Percentiles rank a stretch among this genome's conserved stretches.
Conservation (phyloP, 805 yeast species). For the Kluyveromyces aestuarii region DNA sequence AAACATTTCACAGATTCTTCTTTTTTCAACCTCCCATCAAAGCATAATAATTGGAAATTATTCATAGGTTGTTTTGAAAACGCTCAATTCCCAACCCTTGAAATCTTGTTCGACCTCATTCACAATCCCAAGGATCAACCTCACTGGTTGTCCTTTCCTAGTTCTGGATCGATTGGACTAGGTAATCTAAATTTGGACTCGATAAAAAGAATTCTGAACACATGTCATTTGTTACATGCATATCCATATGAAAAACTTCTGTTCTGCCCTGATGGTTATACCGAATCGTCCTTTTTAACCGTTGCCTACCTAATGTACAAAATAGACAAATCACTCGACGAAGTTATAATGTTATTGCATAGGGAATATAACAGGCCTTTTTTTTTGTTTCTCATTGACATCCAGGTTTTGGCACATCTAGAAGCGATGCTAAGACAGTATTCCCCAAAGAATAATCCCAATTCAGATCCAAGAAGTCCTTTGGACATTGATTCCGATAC, state of each 20-base stretch:
- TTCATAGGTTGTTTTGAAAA: conserved; percentile 54
- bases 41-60: conserved; percentile 39
- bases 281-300: conserved; percentile 75
- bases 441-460: conserved; percentile 40
- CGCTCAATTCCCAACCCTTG: conserved; percentile 41
- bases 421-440: conserved; percentile 50
- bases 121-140: conserved; percentile 1
- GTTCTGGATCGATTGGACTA: conserved; percentile 74
- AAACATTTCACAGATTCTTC: conserved; percentile 14
- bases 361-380: conserved; percentile 62
- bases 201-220: conserved; percentile 60
- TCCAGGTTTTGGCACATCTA: conserved; percentile 51
- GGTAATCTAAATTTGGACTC: conserved; percentile 63
- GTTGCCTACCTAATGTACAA: conserved; percentile 66
- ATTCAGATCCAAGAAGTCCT: conserved; percentile 6
- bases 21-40: conserved; percentile 41
- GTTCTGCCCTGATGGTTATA: conserved; percentile 85
- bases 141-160: conserved; percentile 54
- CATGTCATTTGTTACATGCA: conserved; percentile 37
- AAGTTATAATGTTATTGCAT: conserved; percentile 61
- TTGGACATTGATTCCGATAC: conserved; percentile 23
- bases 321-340: conserved; percentile 48
- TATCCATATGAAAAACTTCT: conserved; percentile 35
- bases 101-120: background rate
- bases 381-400: conserved; percentile 73